Evolutionary conservation across 2,329 filamentous ascomycete species (phyloP).

Genomic region (Ambrosiella beaveri): DNA sequence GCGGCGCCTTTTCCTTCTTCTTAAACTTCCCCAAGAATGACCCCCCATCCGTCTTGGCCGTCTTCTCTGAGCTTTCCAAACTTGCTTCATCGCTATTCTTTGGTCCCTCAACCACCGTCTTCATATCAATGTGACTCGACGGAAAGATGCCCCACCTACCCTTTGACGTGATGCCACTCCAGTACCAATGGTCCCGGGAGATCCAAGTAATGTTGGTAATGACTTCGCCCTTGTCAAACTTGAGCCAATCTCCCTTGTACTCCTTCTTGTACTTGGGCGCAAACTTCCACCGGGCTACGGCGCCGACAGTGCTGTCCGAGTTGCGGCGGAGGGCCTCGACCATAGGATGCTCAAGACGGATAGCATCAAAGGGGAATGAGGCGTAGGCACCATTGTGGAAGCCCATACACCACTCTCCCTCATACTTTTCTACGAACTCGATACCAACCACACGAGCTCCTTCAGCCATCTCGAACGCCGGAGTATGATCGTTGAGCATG

Average conservation of each 20-base stretch:
- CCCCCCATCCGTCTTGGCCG: not conserved
- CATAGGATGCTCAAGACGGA: constrained; percentile 29
- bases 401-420: constrained; percentile 39
- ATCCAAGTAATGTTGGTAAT: constrained; percentile 46
- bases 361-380: constrained; percentile 30
- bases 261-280: constrained; percentile 21
- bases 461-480: constrained; percentile 28
- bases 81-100: not conserved
- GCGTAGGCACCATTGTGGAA: constrained; percentile 37
- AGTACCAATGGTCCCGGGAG: constrained; percentile 36
- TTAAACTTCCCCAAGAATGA: constrained; percentile 8
- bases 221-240: constrained; percentile 47
- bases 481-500: constrained; percentile 27
- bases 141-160: constrained; percentile 38
- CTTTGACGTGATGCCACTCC: constrained; percentile 34
- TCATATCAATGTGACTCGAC: constrained; percentile 29
- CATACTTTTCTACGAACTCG: constrained; percentile 32
- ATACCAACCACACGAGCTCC: constrained; percentile 34
- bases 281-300: constrained; percentile 37
- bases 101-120: constrained; percentile 24
- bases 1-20: constrained; percentile 6
- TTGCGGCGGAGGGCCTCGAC: constrained; percentile 27
- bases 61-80: constrained; percentile 4
- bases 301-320: constrained; percentile 29
- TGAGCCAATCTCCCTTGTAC: constrained; percentile 31